Evolutionary conservation across 805 yeast genomes (phyloP), one percentile per base, ranked within the genome.

Genomic region (Lachancea kluyveri): DNA sequence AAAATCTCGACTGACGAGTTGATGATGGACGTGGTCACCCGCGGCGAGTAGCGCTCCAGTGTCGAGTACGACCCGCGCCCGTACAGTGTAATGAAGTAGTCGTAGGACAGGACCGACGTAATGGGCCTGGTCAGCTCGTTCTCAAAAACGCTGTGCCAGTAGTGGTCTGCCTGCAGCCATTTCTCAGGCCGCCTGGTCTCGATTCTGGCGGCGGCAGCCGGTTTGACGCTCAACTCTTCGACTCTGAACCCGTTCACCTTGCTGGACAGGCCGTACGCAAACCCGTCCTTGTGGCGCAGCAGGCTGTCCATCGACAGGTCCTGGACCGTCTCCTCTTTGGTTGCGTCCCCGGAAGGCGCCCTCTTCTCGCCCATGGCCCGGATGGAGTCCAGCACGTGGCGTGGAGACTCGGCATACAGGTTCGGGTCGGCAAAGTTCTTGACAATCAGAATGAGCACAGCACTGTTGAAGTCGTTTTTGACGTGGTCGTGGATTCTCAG

Each of bases 1-100:
- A 87, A 84, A 2, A 88, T 65, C 38, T 80, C 86, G 48, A 90
- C 76, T 0, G 96, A 79, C 2, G 71, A 52, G 57, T 90, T 95
- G n/a, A 86, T 70, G 3, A 83, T 58, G 30, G 74, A 62, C 0
- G 75, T 72, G 2, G 66, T 61, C 4, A 60, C 50, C n/a, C 62
- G 60, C 8, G 72, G 75, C 2, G 74, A 53, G 29, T 35, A 46
- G 11, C 32, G 27, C 6, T 42, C 40, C 3, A 28, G 37, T 1
- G 28, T 31, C 3, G 41, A 39, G 28, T 46, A 43, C 4, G 42
- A 31, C 7, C 32, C 33, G 3, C 31, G 15, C 7, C 48, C 52
- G 46, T 45, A 64, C 30, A 45, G 45, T 31, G 52, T 52, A 23
- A 48, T 43, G 25, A 66, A 42, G n/a, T 65, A 59, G 40, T 72